Percentiles rank a stretch among this genome's conserved stretches.
Conservation (phyloP, 2,329 filamentous ascomycete species). For the Penicillium sclerotigenum region DNA sequence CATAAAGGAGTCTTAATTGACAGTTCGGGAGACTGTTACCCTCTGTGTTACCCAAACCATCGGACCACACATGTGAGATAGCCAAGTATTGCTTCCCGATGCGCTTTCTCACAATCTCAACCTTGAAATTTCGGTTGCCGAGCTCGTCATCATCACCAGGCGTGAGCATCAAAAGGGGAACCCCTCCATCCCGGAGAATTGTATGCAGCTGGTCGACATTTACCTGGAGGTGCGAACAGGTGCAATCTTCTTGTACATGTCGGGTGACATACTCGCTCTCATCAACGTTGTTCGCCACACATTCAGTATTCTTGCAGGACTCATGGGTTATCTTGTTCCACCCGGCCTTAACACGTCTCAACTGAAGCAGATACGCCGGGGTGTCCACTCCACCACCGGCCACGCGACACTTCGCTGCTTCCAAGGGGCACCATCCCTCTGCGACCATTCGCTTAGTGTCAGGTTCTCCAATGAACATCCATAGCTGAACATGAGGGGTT, state of each 20-base stretch:
- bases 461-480: neutral
- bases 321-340: neutral
- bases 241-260: slow-evolving; percentile 5
- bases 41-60: neutral
- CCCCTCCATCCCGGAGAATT: neutral
- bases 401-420: neutral
- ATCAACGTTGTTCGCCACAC: slow-evolving; percentile 12
- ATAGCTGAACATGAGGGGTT: neutral
- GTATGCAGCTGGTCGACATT: neutral
- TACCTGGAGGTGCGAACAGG: slow-evolving; percentile 1
- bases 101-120: neutral
- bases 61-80: neutral
- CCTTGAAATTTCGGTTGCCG: neutral
- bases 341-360: neutral
- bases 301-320: slow-evolving; percentile 6
- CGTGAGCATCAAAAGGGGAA: neutral
- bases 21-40: neutral
- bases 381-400: neutral
- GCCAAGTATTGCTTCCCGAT: neutral
- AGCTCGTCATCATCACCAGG: neutral
- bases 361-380: neutral
- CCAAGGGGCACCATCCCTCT: neutral
- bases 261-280: slow-evolving; percentile 11
- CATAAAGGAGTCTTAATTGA: neutral
- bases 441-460: neutral